Conservation (phyloP, 345 rosid genomes). For the Erodium maritimum region DNA sequence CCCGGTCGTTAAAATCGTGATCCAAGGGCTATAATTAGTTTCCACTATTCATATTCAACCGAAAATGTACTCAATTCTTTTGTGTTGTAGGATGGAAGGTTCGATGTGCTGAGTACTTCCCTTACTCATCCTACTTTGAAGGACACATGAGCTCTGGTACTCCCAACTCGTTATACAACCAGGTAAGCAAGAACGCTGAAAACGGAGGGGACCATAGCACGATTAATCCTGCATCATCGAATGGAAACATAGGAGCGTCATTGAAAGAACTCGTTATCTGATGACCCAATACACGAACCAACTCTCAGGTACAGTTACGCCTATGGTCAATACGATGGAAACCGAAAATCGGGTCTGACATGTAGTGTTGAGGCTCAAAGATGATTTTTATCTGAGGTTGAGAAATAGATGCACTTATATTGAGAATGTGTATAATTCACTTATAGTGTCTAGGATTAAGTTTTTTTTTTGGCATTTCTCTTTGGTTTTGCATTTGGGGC, state of each 20-base stretch:
- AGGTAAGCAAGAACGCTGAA: conserved; percentile 26
- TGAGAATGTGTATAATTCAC: neutral
- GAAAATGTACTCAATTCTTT: no score
- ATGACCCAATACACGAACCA: neutral
- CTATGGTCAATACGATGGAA: neutral
- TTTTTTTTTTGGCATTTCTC: neutral
- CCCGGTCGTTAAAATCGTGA: no score
- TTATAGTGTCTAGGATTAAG: neutral
- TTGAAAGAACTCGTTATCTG: conserved; percentile 40
- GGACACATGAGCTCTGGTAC: conserved; percentile 54
- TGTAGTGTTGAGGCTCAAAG: neutral
- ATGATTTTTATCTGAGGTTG: neutral
- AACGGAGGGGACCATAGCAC: conserved; percentile 43
- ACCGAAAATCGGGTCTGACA: neutral
- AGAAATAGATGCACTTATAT: neutral
- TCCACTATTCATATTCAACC: neutral
- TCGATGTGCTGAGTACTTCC: conserved; percentile 57
- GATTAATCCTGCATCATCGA: conserved; percentile 28
- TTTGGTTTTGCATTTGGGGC: neutral
- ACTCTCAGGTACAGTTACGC: neutral
- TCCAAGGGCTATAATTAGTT: no score
- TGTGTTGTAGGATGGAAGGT: conserved; percentile 80
- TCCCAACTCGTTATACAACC: conserved; percentile 35
- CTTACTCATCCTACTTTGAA: conserved; percentile 65
- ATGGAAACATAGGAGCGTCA: conserved; percentile 62